Conservation (phyloP, 352 stramenopile genomes). For the Phytophthora pinifolia region DNA sequence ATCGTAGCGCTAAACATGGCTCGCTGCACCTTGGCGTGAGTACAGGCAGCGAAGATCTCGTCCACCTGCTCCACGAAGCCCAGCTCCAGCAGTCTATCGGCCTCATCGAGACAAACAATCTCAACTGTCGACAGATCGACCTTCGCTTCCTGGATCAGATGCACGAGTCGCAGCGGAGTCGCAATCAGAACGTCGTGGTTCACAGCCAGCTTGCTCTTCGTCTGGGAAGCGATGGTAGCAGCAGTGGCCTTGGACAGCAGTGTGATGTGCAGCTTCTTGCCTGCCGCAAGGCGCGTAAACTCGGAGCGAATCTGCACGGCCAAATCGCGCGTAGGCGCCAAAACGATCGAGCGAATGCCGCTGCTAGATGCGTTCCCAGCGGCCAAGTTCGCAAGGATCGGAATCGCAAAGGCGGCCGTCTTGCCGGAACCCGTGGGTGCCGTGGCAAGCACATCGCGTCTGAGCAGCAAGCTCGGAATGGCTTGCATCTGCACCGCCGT, state of each 20-base stretch:
- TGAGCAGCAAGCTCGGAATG: conserved; percentile 87
- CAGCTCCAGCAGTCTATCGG: conserved; percentile 97
- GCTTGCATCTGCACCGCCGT: conserved; percentile 99
- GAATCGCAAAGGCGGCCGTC: conserved; percentile 97
- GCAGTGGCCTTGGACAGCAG: conserved; percentile 94
- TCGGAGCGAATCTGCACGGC: conserved; percentile 97
- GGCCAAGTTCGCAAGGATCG: conserved; percentile 84
- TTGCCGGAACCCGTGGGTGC: conserved; percentile 98
- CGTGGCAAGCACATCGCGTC: conserved; percentile 94
- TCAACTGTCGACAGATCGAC: conserved; percentile 88
- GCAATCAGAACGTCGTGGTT: conserved; percentile 96
- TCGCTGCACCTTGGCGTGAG: conserved; percentile 86
- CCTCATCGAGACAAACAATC: conserved; percentile 98
- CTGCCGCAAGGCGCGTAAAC: conserved; percentile 89
- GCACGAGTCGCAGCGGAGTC: conserved; percentile 95
- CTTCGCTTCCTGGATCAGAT: conserved; percentile 82
- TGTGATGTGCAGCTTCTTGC: conserved; percentile 87
- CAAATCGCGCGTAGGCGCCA: conserved; percentile 98
- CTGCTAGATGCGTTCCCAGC: conserved; percentile 23
- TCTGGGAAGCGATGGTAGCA: conserved; percentile 65
- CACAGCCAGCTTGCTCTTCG: conserved; percentile 78
- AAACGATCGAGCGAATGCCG: conserved; percentile 92
- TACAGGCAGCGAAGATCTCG: conserved; percentile 93
- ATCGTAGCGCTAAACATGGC: conserved; percentile 99
- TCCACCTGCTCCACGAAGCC: conserved; percentile 98